Base-by-base conservation (phyloP, 1,284 basidiomycete genomes). In the Chiua sp. region DNA sequence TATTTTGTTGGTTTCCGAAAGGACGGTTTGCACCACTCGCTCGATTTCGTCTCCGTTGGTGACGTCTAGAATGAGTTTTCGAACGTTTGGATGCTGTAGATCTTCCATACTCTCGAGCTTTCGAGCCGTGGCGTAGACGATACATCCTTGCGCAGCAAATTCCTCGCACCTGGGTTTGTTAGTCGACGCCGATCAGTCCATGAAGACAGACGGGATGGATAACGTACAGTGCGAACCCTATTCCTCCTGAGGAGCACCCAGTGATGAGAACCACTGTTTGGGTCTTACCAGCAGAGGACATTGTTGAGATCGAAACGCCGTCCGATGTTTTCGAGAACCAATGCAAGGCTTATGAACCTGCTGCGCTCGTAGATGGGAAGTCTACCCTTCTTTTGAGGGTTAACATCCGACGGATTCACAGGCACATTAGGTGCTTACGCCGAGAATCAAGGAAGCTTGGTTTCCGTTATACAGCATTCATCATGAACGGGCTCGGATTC, bases 221-320 rank as follows among this genome's bases (percentile, higher is more conserved):
- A 20, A 82, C 87, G 59, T 70, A 85, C 87, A 90, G 68, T 10
- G 81, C 74, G 64, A 81, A 87, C 13, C 90, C 90, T 59, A 92
- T 91, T 12, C 90, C 89, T 0, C 90, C 90, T 20, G 79, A 74
- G 2, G 87, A 83, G 67, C 87, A 88, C 3, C 90, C 90, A 26
- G 90, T 91, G 53, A 92, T 77, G 44, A 91, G 77, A 35, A 89
- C 86, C 18, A 90, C 79, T 33, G 65, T 73, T 23, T 50, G 47
- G 15, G 51, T 47, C 13, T 12, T 35, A 35, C 7, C 33, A 13
- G 13, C 37, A 39, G 37, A 39, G 37, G 37, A 39, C 37, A 39
- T 39, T 6, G 16, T 39, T 39, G 37, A 18, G 37, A 35, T 32
- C 30, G 30, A 35, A 35, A 35, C 13, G 4, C 5, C 10, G 33